Evolutionary conservation across 2,329 filamentous ascomycete genomes (phyloP), one percentile per base, ranked within the genome.

Genomic region (Aspergillus uvarum): DNA sequence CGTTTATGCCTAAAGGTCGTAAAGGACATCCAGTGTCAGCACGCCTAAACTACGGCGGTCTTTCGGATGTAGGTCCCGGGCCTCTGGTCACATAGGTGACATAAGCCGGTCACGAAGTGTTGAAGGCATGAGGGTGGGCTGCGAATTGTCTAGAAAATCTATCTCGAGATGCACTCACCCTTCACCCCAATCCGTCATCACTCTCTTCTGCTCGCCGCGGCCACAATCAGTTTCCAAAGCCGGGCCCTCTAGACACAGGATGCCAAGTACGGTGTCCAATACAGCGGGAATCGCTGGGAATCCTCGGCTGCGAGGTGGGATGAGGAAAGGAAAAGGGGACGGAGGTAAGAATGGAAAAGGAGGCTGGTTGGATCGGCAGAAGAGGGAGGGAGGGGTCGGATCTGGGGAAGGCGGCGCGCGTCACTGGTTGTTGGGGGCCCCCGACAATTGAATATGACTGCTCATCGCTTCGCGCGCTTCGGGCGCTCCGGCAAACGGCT

Each of bases 1-100:
- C 83, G 82, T 74, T 83, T 85, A 67, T 82, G 81, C 62, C 76
- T 77, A 65, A 57, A 59, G 54, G 58, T 66, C 42, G 65, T 54
- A 29, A 67, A 59, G 66, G 14, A 19, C 38, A 73, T 75, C 56
- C 69, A 62, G 69, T 71, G 59, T 75, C 65, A 74, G 71, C 65
- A 53, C 44, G 58, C 64, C 58, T 44, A 55, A 50, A 19, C n/a
- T 35, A 24, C 29, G 38, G 52, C 26, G 35, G 51, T 24, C 19
- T n/a, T 35, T 35, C 51, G 8, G 12, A 35, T 29, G 32, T 2
- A 10, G 16, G 8, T 10, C 2, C n/a, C 12, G 32, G 16, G 38
- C 38, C 38, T 8, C 38, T 44, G 38, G 16, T 14, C 16, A 44
- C n/a, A 19, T n/a, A 16, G 38, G 16, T 6, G n/a, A 19, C 5